Conservation (phyloP, 352 stramenopile genomes). For the Phytopythium kandeliae region DNA sequence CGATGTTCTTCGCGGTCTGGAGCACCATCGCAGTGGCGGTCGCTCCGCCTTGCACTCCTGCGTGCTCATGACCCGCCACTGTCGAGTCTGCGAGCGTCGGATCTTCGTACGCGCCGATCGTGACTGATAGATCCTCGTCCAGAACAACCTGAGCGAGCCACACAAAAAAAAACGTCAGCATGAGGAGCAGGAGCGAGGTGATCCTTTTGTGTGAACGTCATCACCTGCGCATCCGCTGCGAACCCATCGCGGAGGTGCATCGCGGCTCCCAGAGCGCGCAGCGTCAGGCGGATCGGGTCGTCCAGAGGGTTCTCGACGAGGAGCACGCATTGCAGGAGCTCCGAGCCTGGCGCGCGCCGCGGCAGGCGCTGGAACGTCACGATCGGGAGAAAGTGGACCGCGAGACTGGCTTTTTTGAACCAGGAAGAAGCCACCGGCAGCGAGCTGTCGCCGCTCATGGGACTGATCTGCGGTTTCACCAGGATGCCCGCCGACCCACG, state of each 20-base stretch:
- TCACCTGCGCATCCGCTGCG: constrained; percentile 25
- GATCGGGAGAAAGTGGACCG: constrained; percentile 67
- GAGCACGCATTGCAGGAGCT: constrained; percentile 39
- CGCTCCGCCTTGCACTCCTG: constrained; percentile 7
- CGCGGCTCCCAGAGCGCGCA: constrained; percentile 12
- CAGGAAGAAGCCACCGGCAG: constrained; percentile 68
- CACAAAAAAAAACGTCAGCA: constrained; percentile 10
- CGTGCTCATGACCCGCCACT: constrained; percentile 20
- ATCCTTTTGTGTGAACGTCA: not conserved
- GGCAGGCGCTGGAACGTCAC: constrained; percentile 68
- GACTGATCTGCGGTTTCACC: constrained; percentile 89
- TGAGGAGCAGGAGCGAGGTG: too few species aligned
- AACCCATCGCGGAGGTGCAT: constrained; percentile 1
- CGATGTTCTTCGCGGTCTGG: constrained; percentile 39
- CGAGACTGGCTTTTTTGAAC: constrained; percentile 86
- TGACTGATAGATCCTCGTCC: constrained; percentile 52
- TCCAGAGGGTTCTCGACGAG: constrained; percentile 83
- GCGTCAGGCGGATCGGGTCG: constrained; percentile 59
- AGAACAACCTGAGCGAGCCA: constrained; percentile 24
- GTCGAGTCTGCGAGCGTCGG: constrained; percentile 74
- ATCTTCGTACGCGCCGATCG: constrained; percentile 77
- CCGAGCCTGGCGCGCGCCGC: constrained; percentile 11
- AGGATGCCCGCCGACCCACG: constrained; percentile 73
- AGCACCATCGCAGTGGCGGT: constrained; percentile 49
- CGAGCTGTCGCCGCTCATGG: constrained; percentile 86